Evolutionary conservation across 2,329 filamentous ascomycete genomes (phyloP), one percentile per base, ranked within the genome.

Genomic region (Colletotrichum gigasporum): DNA sequence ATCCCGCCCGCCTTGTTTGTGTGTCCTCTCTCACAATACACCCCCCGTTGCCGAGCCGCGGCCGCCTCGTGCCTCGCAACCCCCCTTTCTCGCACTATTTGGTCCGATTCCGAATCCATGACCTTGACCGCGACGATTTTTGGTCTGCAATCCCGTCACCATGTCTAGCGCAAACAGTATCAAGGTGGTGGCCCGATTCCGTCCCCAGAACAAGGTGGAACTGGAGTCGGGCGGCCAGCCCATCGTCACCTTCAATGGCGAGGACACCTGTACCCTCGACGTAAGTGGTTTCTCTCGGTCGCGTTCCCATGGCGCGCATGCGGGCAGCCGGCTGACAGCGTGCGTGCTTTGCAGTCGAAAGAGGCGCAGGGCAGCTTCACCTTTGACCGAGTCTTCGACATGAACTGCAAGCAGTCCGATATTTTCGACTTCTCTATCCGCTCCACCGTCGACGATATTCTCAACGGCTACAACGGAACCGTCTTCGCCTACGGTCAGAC

Each of bases 401-500:
- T 97, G 92, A 84, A 86, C 79, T 96, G 93, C 74, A 89, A 89
- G 73, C 96, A 99, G 80, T 85, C 88, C 74, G 94, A 98, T 80
- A 94, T 99, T 73, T 99, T 99, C 82, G 93, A 98, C 80, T 99
- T 96, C 82, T 98, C 96, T 41, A 98, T 99, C 78, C 90, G 92
- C 69, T 88, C 93, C 24, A 98, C 96, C 18, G 96, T 99, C 71
- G 95, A 98, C 82, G 96, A 98, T 77, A 97, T 99, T 71, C 86
- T 99, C 69, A 97, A 98, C 80, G 96, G 96, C 69, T 99, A 99
- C 87, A 99, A 99, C 82, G 96, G 95, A 75, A 98, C 95, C 12
- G 95, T 99, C 71, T 98, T 99, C 73, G 96, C 96, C 68, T 99
- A 99, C 77, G 96, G 96, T 69, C 96, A 98, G 84, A 99, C 96